Conservation (phyloP, 352 stramenopile genomes). For the Globisporangium cederbergense region DNA sequence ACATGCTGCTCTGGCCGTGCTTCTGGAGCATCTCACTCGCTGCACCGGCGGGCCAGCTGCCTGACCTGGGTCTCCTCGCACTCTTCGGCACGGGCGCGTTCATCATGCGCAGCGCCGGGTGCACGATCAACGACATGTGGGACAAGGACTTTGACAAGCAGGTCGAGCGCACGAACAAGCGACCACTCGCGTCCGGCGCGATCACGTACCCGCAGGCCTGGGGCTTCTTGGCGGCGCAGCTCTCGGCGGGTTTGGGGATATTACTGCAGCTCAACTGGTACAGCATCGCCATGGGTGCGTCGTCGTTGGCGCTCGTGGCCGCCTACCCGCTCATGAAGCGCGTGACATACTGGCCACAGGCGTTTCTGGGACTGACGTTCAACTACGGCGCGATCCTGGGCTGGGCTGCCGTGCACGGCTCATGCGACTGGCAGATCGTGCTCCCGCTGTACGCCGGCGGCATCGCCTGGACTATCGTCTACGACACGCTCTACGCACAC, state of each 20-base stretch:
- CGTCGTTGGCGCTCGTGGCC: conserved; percentile 92
- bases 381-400: conserved; percentile 98
- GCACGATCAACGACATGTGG: conserved; percentile 99
- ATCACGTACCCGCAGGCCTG: conserved; percentile 90
- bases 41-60: conserved; percentile 68
- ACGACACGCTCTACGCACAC: conserved; percentile 99
- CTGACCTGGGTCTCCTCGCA: conserved; percentile 77
- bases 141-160: conserved; percentile 96
- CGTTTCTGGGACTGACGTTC: conserved; percentile 97
- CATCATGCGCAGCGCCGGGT: conserved; percentile 97
- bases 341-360: conserved; percentile 97
- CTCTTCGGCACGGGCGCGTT: conserved; percentile 90
- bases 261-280: conserved; percentile 94
- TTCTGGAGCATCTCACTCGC: conserved; percentile 97
- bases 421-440: conserved; percentile 83
- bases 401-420: conserved; percentile 86
- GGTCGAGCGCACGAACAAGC: conserved; percentile 93
- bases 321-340: conserved; percentile 98
- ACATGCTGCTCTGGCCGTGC: conserved; percentile 97
- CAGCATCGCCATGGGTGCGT: conserved; percentile 91
- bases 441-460: conserved; percentile 93
- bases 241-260: conserved; percentile 90
- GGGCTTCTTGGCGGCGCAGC: conserved; percentile 92
- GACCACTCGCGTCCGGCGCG: conserved; percentile 91
- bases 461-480: conserved; percentile 98